Percentiles rank a stretch among this genome's conserved stretches.
phyloP scores from a whole-genome alignment of 805 yeast genomes.

The Kuraishia hungarica region DNA sequence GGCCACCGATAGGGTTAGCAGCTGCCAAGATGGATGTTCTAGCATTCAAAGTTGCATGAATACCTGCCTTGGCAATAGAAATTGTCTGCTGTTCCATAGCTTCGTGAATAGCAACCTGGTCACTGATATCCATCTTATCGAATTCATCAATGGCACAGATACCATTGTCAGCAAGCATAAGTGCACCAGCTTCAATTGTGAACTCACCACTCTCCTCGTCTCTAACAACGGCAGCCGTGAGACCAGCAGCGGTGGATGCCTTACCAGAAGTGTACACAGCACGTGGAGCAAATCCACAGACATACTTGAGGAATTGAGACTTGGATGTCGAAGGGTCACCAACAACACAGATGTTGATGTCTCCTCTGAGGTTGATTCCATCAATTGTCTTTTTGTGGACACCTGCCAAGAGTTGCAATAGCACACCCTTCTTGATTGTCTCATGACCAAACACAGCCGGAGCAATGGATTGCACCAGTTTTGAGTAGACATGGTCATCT shows the following conservation, averaged over 20 bases:
- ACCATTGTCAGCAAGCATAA: constrained; percentile 97
- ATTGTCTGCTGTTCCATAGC: constrained; percentile 99
- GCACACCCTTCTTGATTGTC: constrained; percentile 82
- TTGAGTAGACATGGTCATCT: constrained; percentile 76
- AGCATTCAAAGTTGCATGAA: constrained; percentile 95
- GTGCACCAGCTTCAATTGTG: constrained; percentile 97
- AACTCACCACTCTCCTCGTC: constrained; percentile 97
- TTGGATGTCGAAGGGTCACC: constrained; percentile 98
- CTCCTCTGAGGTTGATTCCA: constrained; percentile 93
- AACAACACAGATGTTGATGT: constrained; percentile 89
- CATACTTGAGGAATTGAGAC: constrained; percentile 92
- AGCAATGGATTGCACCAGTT: constrained; percentile 80
- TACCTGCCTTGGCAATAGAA: constrained; percentile 97
- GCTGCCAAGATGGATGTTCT: constrained; percentile 95
- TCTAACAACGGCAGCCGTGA: constrained; percentile 95
- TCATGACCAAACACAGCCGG: constrained; percentile 98
- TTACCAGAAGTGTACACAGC: constrained; percentile 97
- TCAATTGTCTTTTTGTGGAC: constrained; percentile 91
- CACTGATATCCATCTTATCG: constrained; percentile 92
- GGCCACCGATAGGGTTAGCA: constrained; percentile 97
- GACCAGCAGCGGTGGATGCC: constrained; percentile 97
- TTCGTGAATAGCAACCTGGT: constrained; percentile 98
- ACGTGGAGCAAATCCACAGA: constrained; percentile 84
- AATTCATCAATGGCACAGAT: constrained; percentile 98
- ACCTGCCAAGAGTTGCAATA: constrained; percentile 87